Evolutionary conservation across 129 eudicot species (phyloP), one percentile per base, ranked within the genome.

Genomic region (Gnaphalium uliginosum): DNA sequence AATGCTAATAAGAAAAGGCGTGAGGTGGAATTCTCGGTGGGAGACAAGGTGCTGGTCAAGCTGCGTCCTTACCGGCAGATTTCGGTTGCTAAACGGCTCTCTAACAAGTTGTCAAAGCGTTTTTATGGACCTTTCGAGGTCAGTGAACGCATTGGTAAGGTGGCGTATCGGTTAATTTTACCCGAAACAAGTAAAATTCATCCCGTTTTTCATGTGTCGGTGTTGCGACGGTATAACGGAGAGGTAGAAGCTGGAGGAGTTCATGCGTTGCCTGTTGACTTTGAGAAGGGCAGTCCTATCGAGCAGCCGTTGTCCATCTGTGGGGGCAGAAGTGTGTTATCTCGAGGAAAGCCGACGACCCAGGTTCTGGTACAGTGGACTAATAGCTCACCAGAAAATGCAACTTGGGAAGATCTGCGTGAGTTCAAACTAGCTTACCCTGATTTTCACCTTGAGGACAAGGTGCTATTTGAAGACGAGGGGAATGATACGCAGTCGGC

Each of bases 121-220:
- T 68, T 13, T 68, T 68, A 35, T 11, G 72, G 72, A 1, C 72
- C 72, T n/a, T 35, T 35, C 19, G 4, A 33, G 4, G 54, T 68
- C 26, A 43, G 6, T 4, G 72, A 19, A 21, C 56, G 72, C 17
- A 6, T 68, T 19, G 56, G 56, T 1, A 9, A 8, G 1, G 56
- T 67, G 6, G 56, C 27, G 25, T 67, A 37, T 41, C 27, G 48
- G 46, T n/a, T 65, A 19, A 5, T 11, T n/a, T 65, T 65, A 35
- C 48, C 70, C 2, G 43, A 65, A 27, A 27, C 70, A 14, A 27
- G 46, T 32, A 30, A 35, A 65, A 35, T 65, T 27, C 43, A 65
- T 35, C 48, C 21, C 9, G 43, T 65, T 32, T 65, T 65, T 65
- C 70, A 65, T 65, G 70, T 65, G 70, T 65, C 70, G 25, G 43